Conservation (phyloP, 1,284 basidiomycete species). For the Ustilago crameri region DNA sequence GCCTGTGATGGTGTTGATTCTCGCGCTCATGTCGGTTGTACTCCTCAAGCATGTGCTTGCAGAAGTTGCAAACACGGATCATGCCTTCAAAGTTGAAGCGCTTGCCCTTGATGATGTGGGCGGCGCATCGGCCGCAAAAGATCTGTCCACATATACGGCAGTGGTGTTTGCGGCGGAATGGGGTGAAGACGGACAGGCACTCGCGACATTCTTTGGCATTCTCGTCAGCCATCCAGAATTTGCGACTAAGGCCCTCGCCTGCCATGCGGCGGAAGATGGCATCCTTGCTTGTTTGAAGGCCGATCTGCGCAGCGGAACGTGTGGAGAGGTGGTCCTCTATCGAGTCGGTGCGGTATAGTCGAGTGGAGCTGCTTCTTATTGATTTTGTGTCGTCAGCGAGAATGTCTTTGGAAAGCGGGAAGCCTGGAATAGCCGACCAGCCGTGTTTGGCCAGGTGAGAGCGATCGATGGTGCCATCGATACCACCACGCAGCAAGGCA, state of each 20-base stretch:
- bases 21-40: conserved; percentile 66
- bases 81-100: conserved; percentile 91
- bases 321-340: conserved; percentile 39
- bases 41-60: conserved; percentile 87
- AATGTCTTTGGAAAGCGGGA: conserved; percentile 60
- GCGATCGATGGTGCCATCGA: conserved; percentile 31
- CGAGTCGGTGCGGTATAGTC: conserved; percentile 46
- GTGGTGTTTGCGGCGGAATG: conserved; percentile 65
- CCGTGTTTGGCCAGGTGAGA: conserved; percentile 48
- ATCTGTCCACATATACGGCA: conserved; percentile 68
- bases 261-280: conserved; percentile 58
- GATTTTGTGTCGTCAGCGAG: conserved; percentile 62
- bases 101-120: conserved; percentile 95
- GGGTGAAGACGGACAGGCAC: conserved; percentile 62
- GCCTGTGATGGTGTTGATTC: conserved; percentile 26
- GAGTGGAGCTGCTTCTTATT: conserved; percentile 52
- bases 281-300: conserved; percentile 59
- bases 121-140: conserved; percentile 76
- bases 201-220: conserved; percentile 80
- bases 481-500: conserved; percentile 28
- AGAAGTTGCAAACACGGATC: conserved; percentile 92
- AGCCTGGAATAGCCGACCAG: conserved; percentile 60
- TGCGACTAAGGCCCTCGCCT: conserved; percentile 61
- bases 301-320: conserved; percentile 37
- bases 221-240: conserved; percentile 75